Conservation (phyloP, 225 moss, liverwort and hornwort genomes). For the Pleurozium schreberi region DNA sequence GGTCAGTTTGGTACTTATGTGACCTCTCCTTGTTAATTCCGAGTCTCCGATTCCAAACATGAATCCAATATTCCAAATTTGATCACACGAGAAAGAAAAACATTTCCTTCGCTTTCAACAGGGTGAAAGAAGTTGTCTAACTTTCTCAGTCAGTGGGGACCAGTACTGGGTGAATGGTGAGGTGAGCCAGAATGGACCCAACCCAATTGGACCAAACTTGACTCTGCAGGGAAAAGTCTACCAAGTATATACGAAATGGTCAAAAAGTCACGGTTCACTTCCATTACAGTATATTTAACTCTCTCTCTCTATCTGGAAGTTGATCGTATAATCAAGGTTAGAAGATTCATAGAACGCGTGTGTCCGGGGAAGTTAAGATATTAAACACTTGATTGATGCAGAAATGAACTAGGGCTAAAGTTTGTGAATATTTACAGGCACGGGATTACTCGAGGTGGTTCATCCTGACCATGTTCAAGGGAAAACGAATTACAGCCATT, state of each 20-base stretch:
- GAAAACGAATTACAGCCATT: no score
- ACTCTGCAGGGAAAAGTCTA: neutral
- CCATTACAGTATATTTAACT: no score
- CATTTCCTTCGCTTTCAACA: neutral
- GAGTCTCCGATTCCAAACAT: neutral
- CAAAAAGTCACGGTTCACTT: neutral
- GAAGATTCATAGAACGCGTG: neutral
- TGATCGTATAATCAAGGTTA: neutral
- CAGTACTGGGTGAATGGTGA: neutral
- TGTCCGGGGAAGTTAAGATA: neutral
- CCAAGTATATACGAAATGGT: neutral
- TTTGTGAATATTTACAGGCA: neutral
- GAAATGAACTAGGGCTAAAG: neutral
- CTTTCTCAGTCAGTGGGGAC: neutral
- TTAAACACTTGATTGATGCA: neutral
- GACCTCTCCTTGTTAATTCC: neutral
- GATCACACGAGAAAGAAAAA: neutral
- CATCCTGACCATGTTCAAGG: no score
- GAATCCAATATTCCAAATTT: neutral
- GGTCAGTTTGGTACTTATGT: neutral
- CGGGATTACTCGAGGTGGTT: neutral
- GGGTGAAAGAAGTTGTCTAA: neutral
- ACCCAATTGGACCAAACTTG: neutral
- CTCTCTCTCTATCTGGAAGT: no score
- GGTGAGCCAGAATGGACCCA: neutral